Base-by-base conservation (phyloP, 2,329 filamentous ascomycete genomes). In the Pyricularia grisea region DNA sequence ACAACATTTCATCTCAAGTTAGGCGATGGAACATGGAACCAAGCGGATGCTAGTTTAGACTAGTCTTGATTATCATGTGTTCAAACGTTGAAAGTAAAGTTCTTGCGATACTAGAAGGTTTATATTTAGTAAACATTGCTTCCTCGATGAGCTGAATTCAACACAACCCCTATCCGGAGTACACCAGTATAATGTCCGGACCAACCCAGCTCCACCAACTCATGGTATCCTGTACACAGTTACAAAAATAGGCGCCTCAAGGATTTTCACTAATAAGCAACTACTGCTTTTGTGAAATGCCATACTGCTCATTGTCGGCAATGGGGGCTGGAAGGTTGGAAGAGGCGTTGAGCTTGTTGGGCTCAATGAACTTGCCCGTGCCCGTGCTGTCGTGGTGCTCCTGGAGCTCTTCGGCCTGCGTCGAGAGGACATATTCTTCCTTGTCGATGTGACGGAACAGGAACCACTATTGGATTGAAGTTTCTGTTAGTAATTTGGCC, bases 401-500 rank as follows among this genome's bases (percentile, higher is more conserved):
- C 4, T 30, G 60, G 10, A 63, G 60, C 72, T 75, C 77, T 68
- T 79, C 71, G 36, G 73, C 75, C 74, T 80, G 79, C 63, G 77
- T 72, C 72, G 75, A 79, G 60, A 83, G 74, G 14, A 74, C 72
- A 71, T 80, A 83, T 73, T 84, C 82, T 71, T 83, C 81, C 67
- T 76, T 70, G 74, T 83, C 81, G 69, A 83, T 81, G 73, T 83
- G 79, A 23, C 78, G 77, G 77, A 83, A 84, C 66, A 78, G 75
- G 72, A 82, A 80, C 72, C 79, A 84, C 73, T 63, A 20, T 61
- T 61, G 60, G 3, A 28, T 83, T 83, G 6, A 63, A 27, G 10
- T 14, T 14, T 58, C 4, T 63, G 27, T 63, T 63, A 30, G 60
- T 6, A 63, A 3, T 25, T 25, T 28, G 25, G 5, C 14, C 2